Evolutionary conservation across 2,329 filamentous ascomycete species (phyloP).

Genomic region (Talaromyces sp.): DNA sequence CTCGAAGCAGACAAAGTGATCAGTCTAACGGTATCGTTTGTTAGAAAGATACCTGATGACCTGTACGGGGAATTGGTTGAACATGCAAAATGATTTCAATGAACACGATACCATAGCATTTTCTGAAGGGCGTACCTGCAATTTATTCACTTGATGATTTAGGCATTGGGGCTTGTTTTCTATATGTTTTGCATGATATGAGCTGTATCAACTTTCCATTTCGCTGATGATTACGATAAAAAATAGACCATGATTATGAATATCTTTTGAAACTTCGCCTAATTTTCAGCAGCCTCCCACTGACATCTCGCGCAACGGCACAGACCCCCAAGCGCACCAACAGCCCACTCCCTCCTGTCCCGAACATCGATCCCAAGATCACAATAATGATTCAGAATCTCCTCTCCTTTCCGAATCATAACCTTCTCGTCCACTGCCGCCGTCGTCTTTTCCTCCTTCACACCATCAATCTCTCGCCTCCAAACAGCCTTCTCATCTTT

Average conservation of each 20-base stretch:
- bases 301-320: constrained; percentile 84
- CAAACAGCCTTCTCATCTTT: constrained; percentile 37
- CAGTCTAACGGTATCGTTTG: constrained; percentile 76
- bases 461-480: constrained; percentile 30
- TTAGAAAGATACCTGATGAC: constrained; percentile 84
- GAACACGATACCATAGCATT: neutral
- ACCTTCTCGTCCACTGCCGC: constrained; percentile 48
- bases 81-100: constrained; percentile 60
- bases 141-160: neutral
- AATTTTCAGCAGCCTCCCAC: constrained; percentile 55
- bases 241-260: neutral
- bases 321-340: constrained; percentile 79
- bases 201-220: neutral
- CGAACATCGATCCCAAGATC: constrained; percentile 75
- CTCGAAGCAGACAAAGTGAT: constrained; percentile 82
- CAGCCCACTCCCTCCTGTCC: constrained; percentile 82
- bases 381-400: constrained; percentile 92
- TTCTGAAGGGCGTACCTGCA: neutral
- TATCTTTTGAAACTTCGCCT: neutral
- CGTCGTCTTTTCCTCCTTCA: constrained; percentile 33
- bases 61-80: constrained; percentile 85
- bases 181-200: constrained; percentile 2
- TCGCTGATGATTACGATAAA: neutral
- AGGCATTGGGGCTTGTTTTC: neutral
- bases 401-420: constrained; percentile 67